These are phyloP conservation scores for Filosporella fistucella DNA, from an alignment of 495 filamentous ascomycete genomes.

Conservation along the genomic window DNA sequence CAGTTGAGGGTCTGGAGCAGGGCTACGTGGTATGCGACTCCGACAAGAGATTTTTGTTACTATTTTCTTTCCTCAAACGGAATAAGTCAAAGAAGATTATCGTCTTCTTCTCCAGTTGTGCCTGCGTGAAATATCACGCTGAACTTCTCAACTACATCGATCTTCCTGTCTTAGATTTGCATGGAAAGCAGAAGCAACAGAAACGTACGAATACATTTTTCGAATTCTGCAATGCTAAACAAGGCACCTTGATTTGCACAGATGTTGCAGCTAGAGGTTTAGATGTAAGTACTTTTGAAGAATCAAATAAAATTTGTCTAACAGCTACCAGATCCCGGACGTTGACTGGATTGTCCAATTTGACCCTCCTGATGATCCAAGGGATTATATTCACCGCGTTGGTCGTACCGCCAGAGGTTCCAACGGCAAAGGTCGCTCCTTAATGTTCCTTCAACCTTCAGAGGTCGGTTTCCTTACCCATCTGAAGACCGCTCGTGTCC, in stretches of 20 bases:
- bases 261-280: conserved; percentile 93
- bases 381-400: conserved; percentile 95
- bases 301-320: conserved; percentile 12
- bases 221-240: conserved; percentile 92
- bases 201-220: conserved; percentile 98
- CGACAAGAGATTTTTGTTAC: conserved; percentile 87
- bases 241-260: conserved; percentile 89
- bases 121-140: conserved; percentile 89
- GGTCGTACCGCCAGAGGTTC: conserved; percentile 89
- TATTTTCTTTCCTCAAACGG: conserved; percentile 94
- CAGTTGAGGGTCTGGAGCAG: conserved; percentile 90
- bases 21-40: conserved; percentile 92
- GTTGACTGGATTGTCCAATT: conserved; percentile 97
- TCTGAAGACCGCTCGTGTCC: conserved; percentile 86
- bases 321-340: conserved; percentile 60
- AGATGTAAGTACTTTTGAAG: conserved; percentile 52
- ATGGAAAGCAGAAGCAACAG: conserved; percentile 96
- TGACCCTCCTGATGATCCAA: conserved; percentile 86
- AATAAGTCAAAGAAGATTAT: conserved; percentile 89
- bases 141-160: conserved; percentile 97
- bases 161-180: conserved; percentile 79
- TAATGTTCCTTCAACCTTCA: conserved; percentile 76
- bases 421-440: conserved; percentile 41
- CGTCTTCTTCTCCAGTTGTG: conserved; percentile 94
- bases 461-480: conserved; percentile 91